These are phyloP conservation scores for Coniochaeta sp. DNA, from an alignment of 2,329 filamentous ascomycete genomes.

Conservation along the genomic window DNA sequence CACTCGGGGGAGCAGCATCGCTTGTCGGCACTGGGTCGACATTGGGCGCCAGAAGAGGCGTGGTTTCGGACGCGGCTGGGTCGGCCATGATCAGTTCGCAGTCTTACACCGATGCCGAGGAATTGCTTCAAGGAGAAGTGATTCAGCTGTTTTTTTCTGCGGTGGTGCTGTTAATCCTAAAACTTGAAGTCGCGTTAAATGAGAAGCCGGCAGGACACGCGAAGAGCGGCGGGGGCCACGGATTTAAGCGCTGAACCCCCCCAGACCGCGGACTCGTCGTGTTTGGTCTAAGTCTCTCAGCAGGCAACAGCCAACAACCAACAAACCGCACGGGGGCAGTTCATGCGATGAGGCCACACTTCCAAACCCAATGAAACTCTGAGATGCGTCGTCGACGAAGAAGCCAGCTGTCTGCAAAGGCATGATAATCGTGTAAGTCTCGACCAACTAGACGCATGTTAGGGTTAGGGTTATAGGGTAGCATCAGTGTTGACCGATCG, in stretches of 20 bases:
- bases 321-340: not conserved
- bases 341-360: no score
- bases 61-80: not conserved
- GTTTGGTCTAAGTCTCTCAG: not conserved
- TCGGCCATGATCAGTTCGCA: not conserved
- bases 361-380: no score
- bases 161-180: no score
- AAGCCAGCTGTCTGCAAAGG: no score
- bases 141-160: not conserved
- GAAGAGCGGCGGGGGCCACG: not conserved
- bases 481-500: no score
- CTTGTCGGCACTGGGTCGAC: not conserved
- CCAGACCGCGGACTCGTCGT: not conserved
- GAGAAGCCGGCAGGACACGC: not conserved
- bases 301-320: not conserved
- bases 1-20: not conserved
- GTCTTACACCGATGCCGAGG: no score
- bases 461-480: no score
- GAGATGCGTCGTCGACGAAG: no score
- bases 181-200: not conserved
- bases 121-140: no score
- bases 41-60: not conserved
- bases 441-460: no score
- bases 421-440: no score
- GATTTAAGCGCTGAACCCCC: not conserved